These are phyloP conservation scores for Hypoxylon intermedium DNA, from an alignment of 495 filamentous ascomycete species.

Conservation along the genomic window DNA sequence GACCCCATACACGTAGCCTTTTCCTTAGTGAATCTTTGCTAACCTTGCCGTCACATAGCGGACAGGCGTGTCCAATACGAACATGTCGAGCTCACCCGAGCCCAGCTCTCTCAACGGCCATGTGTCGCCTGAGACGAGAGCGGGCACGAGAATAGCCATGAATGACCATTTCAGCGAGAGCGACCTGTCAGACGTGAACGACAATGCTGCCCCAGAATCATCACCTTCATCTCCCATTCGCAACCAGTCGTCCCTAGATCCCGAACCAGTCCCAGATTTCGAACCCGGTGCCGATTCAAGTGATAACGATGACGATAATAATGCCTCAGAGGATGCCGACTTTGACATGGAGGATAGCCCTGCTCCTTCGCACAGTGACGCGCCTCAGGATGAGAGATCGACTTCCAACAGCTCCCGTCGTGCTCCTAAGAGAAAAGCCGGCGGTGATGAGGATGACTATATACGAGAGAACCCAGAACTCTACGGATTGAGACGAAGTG, in stretches of 20 bases:
- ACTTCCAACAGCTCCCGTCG: conserved; percentile 69
- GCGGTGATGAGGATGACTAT: conserved; percentile 74
- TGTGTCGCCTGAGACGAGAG: conserved; percentile 40
- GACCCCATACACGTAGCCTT: conserved; percentile 29
- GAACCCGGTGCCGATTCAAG: conserved; percentile 54
- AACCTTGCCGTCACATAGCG: conserved; percentile 56
- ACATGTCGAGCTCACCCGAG: conserved; percentile 60
- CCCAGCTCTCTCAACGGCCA: conserved; percentile 54
- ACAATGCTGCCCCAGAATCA: conserved; percentile 37
- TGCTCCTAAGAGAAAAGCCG: conserved; percentile 77
- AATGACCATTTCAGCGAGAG: conserved; percentile 52
- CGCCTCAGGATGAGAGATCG: conserved; percentile 63
- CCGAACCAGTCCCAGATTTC: conserved; percentile 70
- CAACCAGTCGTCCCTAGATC: conserved; percentile 63
- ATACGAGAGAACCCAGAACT: conserved; percentile 94
- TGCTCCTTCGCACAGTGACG: conserved; percentile 57
- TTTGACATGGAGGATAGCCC: conserved; percentile 72
- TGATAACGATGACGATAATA: conserved; percentile 61
- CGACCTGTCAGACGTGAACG: conserved; percentile 56
- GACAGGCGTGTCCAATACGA: conserved; percentile 50
- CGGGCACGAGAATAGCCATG: conserved; percentile 32
- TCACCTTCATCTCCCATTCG: conserved; percentile 52
- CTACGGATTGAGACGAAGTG: conserved; percentile 91
- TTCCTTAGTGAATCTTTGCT: conserved; percentile 43
- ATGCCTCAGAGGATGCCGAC: conserved; percentile 81